phyloP scores from a whole-genome alignment of 139 green algal species.

The Tetradesmus obliquus region DNA sequence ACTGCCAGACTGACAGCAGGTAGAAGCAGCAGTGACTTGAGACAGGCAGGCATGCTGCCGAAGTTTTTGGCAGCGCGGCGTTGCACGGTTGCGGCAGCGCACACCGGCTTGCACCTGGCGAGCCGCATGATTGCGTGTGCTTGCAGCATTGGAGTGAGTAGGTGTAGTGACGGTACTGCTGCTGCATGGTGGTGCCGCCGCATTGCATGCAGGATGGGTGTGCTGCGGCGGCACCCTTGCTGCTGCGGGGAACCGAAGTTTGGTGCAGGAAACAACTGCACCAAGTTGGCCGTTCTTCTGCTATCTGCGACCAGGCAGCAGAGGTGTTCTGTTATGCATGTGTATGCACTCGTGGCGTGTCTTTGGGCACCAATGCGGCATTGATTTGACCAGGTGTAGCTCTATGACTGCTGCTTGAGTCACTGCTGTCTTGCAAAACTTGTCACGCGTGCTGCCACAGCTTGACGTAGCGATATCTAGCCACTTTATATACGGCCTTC shows the following conservation, averaged over 20 bases:
- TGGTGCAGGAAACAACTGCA: no score
- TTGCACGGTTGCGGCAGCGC: no score
- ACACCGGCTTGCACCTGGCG: no score
- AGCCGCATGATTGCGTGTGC: background rate
- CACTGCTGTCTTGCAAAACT: background rate
- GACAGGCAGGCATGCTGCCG: background rate
- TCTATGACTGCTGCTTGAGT: background rate
- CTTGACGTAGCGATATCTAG: no score
- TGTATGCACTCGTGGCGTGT: background rate
- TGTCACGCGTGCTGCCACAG: background rate
- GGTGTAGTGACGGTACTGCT: background rate
- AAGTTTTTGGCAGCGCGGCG: background rate
- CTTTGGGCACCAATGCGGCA: no score
- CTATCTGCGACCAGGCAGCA: background rate
- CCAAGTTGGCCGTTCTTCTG: no score
- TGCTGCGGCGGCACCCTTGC: background rate
- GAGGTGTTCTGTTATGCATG: background rate
- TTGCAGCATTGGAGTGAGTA: background rate
- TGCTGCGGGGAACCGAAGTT: no score
- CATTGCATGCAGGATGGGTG: background rate
- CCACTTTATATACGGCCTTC: background rate
- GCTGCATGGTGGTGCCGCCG: background rate
- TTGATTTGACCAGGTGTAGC: background rate
- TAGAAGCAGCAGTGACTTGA: background rate
- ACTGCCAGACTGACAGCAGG: background rate